Base-by-base conservation (phyloP, 208 protist species). In the Crithidia thermophila region DNA sequence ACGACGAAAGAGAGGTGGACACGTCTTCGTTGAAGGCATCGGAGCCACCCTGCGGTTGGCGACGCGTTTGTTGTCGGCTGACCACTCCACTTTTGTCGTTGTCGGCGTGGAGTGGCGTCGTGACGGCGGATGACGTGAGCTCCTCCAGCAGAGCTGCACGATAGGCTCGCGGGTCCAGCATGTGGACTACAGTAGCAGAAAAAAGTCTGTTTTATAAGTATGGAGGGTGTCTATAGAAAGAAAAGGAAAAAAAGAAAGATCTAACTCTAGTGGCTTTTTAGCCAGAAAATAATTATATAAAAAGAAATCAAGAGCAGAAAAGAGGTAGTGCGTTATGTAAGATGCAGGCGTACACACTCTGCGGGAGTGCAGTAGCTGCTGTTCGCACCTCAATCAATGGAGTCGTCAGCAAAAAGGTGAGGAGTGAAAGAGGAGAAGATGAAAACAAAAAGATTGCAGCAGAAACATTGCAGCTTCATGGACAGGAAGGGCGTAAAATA, bases 71-170 rank as follows among this genome's bases (percentile, higher is more conserved):
- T n/a, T n/a, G n/a, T n/a, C n/a, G n/a, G n/a, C 13, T 28, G 3
- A 18, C 34, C 4, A n/a, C 34, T 31, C 14, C 34, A 10, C 37
- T 6, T 20, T 33, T 13, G 10, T 23, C 3, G 34, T 6, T 3
- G 9, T 39, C 40, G 4, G 39, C n/a, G 40, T 27, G 7, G n/a
- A 18, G 33, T 0, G 39, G 31, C 7, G 40, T 16, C 20, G 45
- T 33, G 8, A 47, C 45, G 8, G 51, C 36, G 14, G 65, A 51
- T 0, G 72, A 53, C n/a, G 72, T 67, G 36, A 84, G 73, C 47
- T 71, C 70, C 25, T 87, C 81, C 4, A 83, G 56, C 37, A 87
- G 72, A 0, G 85, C 72, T 5, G 79, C 64, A 7, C 73, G 59
- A 33, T 86, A 84, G 20, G 57, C 67, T 6, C 70, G 56, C 9